Conservation (phyloP, 1,284 basidiomycete species). For the Singerocomus inundabilis region DNA sequence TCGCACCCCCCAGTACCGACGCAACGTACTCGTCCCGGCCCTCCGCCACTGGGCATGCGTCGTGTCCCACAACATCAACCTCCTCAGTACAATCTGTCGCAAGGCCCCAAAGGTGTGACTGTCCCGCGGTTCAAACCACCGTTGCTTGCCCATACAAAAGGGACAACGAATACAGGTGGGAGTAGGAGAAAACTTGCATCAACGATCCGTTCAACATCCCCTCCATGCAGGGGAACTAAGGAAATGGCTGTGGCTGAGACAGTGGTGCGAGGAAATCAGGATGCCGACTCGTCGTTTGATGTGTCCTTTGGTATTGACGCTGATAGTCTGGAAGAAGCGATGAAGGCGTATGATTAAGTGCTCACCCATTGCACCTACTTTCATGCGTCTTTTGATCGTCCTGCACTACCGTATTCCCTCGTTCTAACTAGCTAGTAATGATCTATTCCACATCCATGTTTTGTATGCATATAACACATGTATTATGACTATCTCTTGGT, state of each 20-base stretch:
- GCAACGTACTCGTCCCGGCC: conserved; percentile 20
- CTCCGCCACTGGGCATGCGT: conserved; percentile 32
- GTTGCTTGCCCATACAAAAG: conserved; percentile 14
- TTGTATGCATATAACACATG: conserved; percentile 6
- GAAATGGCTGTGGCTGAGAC: neutral
- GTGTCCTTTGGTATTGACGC: conserved; percentile 31
- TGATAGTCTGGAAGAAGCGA: conserved; percentile 30
- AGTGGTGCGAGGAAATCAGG: neutral
- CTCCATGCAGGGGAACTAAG: neutral
- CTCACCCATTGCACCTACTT: neutral
- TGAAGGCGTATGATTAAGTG: conserved; percentile 31
- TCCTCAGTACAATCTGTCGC: conserved; percentile 24
- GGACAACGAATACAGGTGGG: conserved; percentile 1
- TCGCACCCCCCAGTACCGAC: conserved; percentile 5
- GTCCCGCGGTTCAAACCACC: conserved; percentile 33
- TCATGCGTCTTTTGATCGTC: neutral
- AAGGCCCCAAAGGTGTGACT: conserved; percentile 16
- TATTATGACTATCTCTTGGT: neutral
- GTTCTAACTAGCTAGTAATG: neutral
- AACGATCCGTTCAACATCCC: neutral
- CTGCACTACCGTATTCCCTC: neutral
- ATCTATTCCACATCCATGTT: conserved; percentile 14
- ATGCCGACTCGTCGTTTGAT: conserved; percentile 33
- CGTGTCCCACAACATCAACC: conserved; percentile 18
- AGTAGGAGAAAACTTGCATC: conserved; percentile 1